Percentiles rank a stretch among this genome's conserved stretches.
Evolutionary conservation across 2,329 filamentous ascomycete genomes (phyloP).

Genomic region (Pseudodiploospora longispora): DNA sequence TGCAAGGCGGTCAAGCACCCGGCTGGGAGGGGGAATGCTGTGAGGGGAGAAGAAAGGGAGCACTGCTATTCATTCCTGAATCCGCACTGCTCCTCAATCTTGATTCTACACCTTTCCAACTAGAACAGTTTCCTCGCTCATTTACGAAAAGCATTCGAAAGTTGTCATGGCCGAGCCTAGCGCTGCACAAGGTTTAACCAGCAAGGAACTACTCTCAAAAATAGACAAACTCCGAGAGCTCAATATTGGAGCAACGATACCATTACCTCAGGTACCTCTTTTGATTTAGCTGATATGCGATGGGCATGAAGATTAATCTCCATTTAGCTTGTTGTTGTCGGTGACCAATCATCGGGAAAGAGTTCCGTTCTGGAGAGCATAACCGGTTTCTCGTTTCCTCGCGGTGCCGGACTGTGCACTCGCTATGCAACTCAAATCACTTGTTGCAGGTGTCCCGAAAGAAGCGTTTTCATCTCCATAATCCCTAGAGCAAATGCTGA

Average conservation of each 20-base stretch:
- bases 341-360: slow-evolving; percentile 80
- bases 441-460: slow-evolving; percentile 16
- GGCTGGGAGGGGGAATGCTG: no score
- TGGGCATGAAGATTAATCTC: no score
- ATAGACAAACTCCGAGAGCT: slow-evolving; percentile 36
- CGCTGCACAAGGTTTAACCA: slow-evolving; percentile 7
- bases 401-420: slow-evolving; percentile 36
- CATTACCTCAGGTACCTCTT: slow-evolving; percentile 44
- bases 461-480: slow-evolving; percentile 18
- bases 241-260: slow-evolving; percentile 27
- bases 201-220: slow-evolving; percentile 21
- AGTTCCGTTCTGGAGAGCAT: slow-evolving; percentile 70
- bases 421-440: slow-evolving; percentile 35
- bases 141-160: no score
- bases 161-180: no score
- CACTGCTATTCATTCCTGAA: no score
- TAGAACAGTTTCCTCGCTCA: no score
- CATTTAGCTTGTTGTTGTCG: slow-evolving; percentile 61
- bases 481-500: no score
- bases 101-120: no score
- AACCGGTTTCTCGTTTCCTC: slow-evolving; percentile 41
- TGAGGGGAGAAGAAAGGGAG: no score
- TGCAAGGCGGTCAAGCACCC: no score
- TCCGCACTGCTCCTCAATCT: no score
- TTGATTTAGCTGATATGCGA: no score